Evolutionary conservation across 495 filamentous ascomycete genomes (phyloP), one percentile per base, ranked within the genome.

Genomic region (Neurospora tetraspora): DNA sequence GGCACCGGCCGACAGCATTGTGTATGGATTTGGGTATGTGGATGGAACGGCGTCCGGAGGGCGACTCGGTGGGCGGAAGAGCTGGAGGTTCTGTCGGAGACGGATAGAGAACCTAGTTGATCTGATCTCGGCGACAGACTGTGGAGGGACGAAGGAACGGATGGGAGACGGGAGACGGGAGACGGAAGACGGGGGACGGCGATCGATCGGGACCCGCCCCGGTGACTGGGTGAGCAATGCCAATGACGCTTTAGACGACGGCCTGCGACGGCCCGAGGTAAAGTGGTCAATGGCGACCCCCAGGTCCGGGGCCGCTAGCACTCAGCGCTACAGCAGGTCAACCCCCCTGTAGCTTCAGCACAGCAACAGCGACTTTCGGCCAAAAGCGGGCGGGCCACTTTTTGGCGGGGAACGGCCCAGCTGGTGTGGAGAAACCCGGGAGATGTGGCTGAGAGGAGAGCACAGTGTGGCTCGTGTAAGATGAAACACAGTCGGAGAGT

Each of bases 241-340:
- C 45, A 53, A 61, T 61, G 53, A 61, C 53, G 53, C 27, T 61
- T 31, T 34, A 31, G 27, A 75, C 72, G 71, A 75, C 78, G 78
- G 78, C 71, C 77, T 78, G 76, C 69, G 69, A 72, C 79, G 79
- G 79, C 79, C 79, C 79, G 76, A 78, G 79, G 79, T 75, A 61
- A 31, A 31, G 2, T 61, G 23, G 45, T 53, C 53, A 23, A 61
- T 34, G 53, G 53, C 53, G 53, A 61, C 47, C 47, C 47, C 47
- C 27, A 61, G 27, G 27, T 61, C 27, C 53, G 53, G 53, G 53
- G 53, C 53, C 27, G 53, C 53, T 59, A 59, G 20, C 47, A 59
- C 20, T 14, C 23, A 27, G 23, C 47, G 47, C 47, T 61, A 61
- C 27, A 61, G 23, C 53, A 61, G 27, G 27, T 31, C 6, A 61